These are phyloP conservation scores for Royoungia palumana DNA, from an alignment of 768 basidiomycete species.

Conservation along the genomic window DNA sequence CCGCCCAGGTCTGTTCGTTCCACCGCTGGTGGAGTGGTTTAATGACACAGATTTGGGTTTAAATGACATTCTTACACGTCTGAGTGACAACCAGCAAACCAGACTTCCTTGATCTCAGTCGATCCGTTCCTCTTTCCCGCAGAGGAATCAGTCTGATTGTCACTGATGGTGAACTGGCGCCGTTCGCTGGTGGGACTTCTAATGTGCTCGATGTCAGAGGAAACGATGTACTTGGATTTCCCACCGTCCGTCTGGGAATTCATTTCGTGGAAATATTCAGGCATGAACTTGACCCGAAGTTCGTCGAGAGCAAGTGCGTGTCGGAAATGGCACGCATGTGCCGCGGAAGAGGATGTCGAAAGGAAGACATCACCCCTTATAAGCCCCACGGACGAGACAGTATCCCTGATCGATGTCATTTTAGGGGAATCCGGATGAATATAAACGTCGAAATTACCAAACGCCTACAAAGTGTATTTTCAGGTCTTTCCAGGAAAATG, in stretches of 20 bases:
- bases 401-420: slow-evolving; percentile 47
- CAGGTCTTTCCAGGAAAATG: slow-evolving; percentile 42
- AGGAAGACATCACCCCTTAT: slow-evolving; percentile 43
- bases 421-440: background rate
- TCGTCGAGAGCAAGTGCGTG: slow-evolving; percentile 66
- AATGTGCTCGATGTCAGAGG: background rate
- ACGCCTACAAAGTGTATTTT: slow-evolving; percentile 50
- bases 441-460: slow-evolving; percentile 35
- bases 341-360: slow-evolving; percentile 56
- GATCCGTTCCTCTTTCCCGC: background rate
- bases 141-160: background rate
- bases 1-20: slow-evolving; percentile 18
- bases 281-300: slow-evolving; percentile 56
- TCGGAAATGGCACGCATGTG: slow-evolving; percentile 55
- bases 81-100: slow-evolving; percentile 53
- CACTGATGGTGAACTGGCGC: background rate
- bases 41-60: background rate
- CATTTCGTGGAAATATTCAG: slow-evolving; percentile 33
- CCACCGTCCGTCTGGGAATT: slow-evolving; percentile 17
- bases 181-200: background rate
- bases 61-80: slow-evolving; percentile 27
- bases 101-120: slow-evolving; percentile 53
- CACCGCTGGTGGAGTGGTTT: slow-evolving; percentile 14
- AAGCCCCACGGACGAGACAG: slow-evolving; percentile 61
- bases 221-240: slow-evolving; percentile 4